A percentile compares a stretch with the other conserved stretches of the same genome.
These are phyloP conservation scores for Diutina neorugosa DNA, from an alignment of 1,139 yeast genomes.

Conservation along the genomic window DNA sequence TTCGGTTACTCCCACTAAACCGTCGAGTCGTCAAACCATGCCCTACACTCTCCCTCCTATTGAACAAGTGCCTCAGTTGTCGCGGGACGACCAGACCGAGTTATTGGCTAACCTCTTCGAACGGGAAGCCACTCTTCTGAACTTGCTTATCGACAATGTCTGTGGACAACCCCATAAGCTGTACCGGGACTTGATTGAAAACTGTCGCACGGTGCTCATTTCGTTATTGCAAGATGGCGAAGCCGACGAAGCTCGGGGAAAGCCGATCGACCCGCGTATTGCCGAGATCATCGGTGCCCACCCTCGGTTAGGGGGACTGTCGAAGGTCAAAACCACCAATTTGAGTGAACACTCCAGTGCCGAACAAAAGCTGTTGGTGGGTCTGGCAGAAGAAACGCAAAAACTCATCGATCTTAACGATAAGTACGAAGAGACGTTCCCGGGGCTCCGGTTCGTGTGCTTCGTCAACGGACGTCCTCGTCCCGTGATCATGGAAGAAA, in stretches of 20 bases:
- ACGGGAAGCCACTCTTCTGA: constrained; percentile 45
- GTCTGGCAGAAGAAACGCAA: constrained; percentile 33
- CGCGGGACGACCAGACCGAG: constrained; percentile 11
- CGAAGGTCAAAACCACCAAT: constrained; percentile 16
- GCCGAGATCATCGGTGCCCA: constrained; percentile 66
- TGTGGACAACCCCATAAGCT: constrained; percentile 12
- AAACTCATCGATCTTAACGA: constrained; percentile 43
- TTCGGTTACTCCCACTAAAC: neutral
- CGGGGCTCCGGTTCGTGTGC: constrained; percentile 81
- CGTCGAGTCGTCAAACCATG: no score
- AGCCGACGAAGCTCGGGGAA: constrained; percentile 12
- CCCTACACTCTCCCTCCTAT: neutral
- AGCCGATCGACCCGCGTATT: constrained; percentile 19
- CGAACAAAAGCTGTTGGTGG: constrained; percentile 57
- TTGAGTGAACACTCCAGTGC: constrained; percentile 53
- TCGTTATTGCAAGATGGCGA: constrained; percentile 12
- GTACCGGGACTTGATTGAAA: constrained; percentile 43
- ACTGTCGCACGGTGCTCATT: constrained; percentile 26
- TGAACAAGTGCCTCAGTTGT: neutral
- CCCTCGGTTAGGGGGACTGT: constrained; percentile 70
- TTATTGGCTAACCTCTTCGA: constrained; percentile 52
- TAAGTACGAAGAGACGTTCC: constrained; percentile 55
- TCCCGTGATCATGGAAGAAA: constrained; percentile 49
- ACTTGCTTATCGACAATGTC: constrained; percentile 25
- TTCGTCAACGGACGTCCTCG: constrained; percentile 79